phyloP scores from a whole-genome alignment of 345 rosid species.

The Citrus sinensis region DVS_A1.0 CM039169.1:1587001-1587500 shows the following conservation, averaged over 20 bases:
- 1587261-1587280: too few species aligned
- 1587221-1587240: too few species aligned
- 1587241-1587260: too few species aligned
- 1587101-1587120: too few species aligned
- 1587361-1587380: not conserved
- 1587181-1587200: too few species aligned
- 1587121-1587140: not conserved
- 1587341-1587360: too few species aligned
- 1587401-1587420: not conserved
- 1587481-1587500: too few species aligned
- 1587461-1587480: not conserved
- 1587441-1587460: not conserved
- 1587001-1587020: conserved; percentile 64
- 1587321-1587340: too few species aligned
- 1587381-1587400: not conserved
- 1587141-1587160: not conserved
- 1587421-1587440: conserved; percentile 14
- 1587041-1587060: conserved; percentile 56
- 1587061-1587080: conserved; percentile 32
- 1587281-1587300: too few species aligned
- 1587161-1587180: too few species aligned
- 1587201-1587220: too few species aligned
- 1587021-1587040: conserved; percentile 63
- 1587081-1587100: not conserved
- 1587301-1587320: too few species aligned